phyloP scores from a whole-genome alignment of 2,329 filamentous ascomycete genomes.

The Neopestalotiopsis sp. region DNA sequence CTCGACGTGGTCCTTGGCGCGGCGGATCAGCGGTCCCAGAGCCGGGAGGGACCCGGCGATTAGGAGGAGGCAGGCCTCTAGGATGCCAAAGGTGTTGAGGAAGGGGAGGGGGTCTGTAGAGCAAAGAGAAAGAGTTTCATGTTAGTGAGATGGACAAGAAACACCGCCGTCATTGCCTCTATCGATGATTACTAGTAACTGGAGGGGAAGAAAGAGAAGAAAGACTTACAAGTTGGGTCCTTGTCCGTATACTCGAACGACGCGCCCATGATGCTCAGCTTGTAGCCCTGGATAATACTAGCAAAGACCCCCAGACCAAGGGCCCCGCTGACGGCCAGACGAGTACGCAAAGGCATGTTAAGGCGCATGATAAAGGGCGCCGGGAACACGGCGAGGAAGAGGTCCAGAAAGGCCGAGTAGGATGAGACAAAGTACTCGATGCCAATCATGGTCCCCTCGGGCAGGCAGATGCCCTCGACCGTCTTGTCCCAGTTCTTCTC shows the following conservation, averaged over 20 bases:
- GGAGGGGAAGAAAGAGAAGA: background rate
- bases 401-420: constrained; percentile 6
- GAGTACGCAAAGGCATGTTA: constrained; percentile 9
- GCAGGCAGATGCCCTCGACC: background rate
- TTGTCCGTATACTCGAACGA: constrained; percentile 2
- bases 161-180: too few relatives aligned
- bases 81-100: constrained; percentile 9
- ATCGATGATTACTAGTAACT: too few relatives aligned
- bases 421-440: constrained; percentile 16
- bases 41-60: constrained; percentile 9
- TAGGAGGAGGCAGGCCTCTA: constrained; percentile 3
- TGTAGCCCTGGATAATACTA: constrained; percentile 13
- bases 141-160: background rate
- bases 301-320: constrained; percentile 7
- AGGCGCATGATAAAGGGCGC: constrained; percentile 13
- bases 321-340: background rate
- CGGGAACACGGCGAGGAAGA: background rate
- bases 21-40: constrained; percentile 4
- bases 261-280: constrained; percentile 2
- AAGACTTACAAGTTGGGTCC: constrained; percentile 5
- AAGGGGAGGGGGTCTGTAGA: constrained; percentile 4
- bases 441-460: background rate
- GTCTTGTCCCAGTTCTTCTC: constrained; percentile 11
- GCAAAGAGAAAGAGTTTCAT: too few relatives aligned
- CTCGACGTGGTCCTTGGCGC: background rate